Base-by-base conservation (phyloP, 306 rosid species). In the Prunus campanulata region DNA sequence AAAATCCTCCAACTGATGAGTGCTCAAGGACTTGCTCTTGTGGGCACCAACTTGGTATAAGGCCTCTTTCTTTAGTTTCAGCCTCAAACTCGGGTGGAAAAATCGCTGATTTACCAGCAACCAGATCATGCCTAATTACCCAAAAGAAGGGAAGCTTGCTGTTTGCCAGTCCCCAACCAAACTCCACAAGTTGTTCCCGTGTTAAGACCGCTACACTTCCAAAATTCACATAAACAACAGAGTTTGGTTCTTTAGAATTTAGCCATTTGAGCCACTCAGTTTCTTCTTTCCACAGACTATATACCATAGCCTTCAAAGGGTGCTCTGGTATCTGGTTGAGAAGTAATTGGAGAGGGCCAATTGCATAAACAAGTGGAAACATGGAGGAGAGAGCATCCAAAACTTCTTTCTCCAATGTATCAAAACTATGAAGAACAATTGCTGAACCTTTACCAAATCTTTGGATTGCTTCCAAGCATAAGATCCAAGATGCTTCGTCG, bases 181-280 rank as follows among this genome's bases (percentile, higher is more conserved):
- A 27, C 74, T 68, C 80, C 25, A 25, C 20, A 5, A 77, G 27
- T 1, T 77, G 74, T 8, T 44, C 20, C 1, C 8, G 18, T 24
- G 80, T 56, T 14, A 77, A 0, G 10, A 55, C n/a, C 20, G 39
- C 4, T 11, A 56, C 3, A 49, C 80, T 77, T 1, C 80, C 80
- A 42, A 77, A 77, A 19, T 77, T 77, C 24, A 68, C 80, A 46
- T 76, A 76, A 20, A 66, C 16, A 3, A 75, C 74, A 1, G 74
- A 76, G 30, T 55, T 76, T 6, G 67, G 74, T 68, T 24, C 56
- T 47, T 55, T 77, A 0, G 68, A 32, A 25, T 56, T 25, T 6
- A 77, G 74, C 80, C 80, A 77, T 44, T 68, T 1, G 61, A 77
- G 68, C 18, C 80, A 77, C 49, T 77, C 68, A 25, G 68, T 44